Percentiles rank a stretch among this genome's conserved stretches.
Evolutionary conservation across 176 grass and related monocot species (phyloP).

Genomic region (Panicum miliaceum): DNA sequence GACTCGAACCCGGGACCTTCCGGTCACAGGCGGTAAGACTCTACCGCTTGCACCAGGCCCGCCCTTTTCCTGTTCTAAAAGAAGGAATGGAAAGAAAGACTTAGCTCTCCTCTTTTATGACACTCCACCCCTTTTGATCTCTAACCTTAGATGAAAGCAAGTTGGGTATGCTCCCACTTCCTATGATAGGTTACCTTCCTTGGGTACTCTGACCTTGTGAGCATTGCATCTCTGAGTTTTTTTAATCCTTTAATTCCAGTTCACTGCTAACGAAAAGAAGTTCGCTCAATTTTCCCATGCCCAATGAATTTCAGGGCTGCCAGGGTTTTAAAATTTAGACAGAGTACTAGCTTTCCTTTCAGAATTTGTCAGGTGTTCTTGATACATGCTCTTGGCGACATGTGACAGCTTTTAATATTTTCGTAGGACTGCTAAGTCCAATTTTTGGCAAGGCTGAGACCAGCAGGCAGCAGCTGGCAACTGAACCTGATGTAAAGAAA

Average conservation of each 20-base stretch:
- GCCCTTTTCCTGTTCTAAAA: neutral
- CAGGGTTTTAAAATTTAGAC: conserved; percentile 3
- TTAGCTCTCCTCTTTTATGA: neutral
- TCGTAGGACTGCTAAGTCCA: neutral
- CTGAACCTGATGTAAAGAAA: neutral
- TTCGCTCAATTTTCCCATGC: conserved; percentile 7
- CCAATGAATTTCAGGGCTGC: neutral
- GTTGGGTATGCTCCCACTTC: neutral
- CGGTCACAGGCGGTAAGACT: no score
- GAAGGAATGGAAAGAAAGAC: neutral
- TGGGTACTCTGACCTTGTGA: neutral
- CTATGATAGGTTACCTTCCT: neutral
- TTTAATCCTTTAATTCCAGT: conserved; percentile 13
- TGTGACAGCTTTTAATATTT: conserved; percentile 13
- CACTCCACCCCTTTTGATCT: neutral
- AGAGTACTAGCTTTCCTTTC: neutral
- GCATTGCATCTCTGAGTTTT: conserved; percentile 14
- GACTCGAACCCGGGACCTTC: no score
- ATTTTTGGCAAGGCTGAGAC: neutral
- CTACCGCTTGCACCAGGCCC: no score
- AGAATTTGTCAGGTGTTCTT: neutral
- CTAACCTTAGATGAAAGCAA: conserved; percentile 41
- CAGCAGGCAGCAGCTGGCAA: conserved; percentile 7
- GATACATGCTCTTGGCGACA: conserved; percentile 7
- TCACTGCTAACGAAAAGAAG: conserved; percentile 13